Conservation (phyloP, 441 rosid species). For the Populus hybrid region DNA sequence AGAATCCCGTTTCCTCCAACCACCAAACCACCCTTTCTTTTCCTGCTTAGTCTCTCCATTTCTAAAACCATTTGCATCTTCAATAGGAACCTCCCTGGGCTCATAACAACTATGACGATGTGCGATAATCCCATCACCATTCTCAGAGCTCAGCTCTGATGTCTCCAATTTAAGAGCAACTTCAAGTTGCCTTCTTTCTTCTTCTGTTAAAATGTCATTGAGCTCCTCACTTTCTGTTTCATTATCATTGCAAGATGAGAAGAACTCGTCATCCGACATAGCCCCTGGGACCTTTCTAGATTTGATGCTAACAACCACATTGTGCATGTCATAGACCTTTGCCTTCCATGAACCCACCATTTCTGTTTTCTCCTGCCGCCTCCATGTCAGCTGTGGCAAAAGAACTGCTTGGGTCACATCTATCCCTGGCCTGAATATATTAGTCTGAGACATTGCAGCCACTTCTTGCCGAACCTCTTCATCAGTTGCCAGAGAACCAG, state of each 20-base stretch:
- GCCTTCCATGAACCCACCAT: conserved; percentile 88
- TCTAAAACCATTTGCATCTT: conserved; percentile 44
- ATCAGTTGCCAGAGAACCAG: conserved; percentile 68
- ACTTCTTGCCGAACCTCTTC: conserved; percentile 91
- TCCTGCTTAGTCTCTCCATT: conserved; percentile 58
- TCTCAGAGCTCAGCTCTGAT: conserved; percentile 50
- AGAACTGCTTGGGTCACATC: conserved; percentile 93
- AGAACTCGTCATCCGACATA: conserved; percentile 84
- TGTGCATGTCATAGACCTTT: conserved; percentile 94
- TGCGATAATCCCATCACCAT: conserved; percentile 50
- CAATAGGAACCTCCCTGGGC: conserved; percentile 70
- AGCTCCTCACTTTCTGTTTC: conserved; percentile 79
- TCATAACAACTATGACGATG: conserved; percentile 79
- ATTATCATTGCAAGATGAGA: conserved; percentile 62
- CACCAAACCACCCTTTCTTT: conserved; percentile 97
- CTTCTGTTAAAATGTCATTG: conserved; percentile 70
- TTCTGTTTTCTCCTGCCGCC: conserved; percentile 92
- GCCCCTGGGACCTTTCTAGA: conserved; percentile 96
- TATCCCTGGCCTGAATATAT: conserved; percentile 91
- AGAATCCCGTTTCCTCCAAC: conserved; percentile 80
- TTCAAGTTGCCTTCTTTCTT: conserved; percentile 88
- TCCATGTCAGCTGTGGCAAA: conserved; percentile 85
- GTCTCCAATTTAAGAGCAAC: conserved; percentile 77
- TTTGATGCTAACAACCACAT: conserved; percentile 91
- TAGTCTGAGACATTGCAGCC: conserved; percentile 84